phyloP scores from a whole-genome alignment of 2,329 filamentous ascomycete genomes.

The Beauveria caledonica region DNA sequence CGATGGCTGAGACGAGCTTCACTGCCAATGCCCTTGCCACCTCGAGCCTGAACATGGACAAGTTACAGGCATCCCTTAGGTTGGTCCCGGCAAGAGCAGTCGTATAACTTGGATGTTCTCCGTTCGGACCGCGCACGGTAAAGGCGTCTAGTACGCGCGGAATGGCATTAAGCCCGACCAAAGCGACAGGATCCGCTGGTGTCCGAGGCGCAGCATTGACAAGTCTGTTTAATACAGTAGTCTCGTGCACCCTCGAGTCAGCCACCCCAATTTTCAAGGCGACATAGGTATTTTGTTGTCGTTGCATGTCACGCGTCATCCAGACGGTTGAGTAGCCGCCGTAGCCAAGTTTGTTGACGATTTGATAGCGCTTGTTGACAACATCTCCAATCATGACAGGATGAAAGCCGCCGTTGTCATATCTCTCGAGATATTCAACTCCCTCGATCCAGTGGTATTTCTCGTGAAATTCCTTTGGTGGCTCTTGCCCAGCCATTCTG shows the following conservation, averaged over 20 bases:
- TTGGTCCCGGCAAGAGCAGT: not conserved
- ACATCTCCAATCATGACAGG: not conserved
- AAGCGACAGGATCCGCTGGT: not conserved
- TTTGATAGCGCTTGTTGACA: constrained; percentile 22
- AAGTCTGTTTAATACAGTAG: not conserved
- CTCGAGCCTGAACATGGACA: constrained; percentile 8
- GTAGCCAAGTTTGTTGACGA: constrained; percentile 31
- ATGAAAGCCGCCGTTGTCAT: constrained; percentile 2
- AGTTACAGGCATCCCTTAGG: not conserved
- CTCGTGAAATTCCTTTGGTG: not conserved
- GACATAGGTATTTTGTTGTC: constrained; percentile 9
- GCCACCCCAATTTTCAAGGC: constrained; percentile 10
- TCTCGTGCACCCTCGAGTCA: not conserved
- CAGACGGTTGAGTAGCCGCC: constrained; percentile 32
- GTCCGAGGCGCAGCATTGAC: no score
- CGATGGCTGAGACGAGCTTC: constrained; percentile 19
- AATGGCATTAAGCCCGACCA: not conserved
- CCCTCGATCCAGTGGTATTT: not conserved
- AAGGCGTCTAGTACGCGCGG: not conserved
- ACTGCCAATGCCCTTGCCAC: constrained; percentile 15
- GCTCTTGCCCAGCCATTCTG: not conserved
- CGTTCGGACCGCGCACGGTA: not conserved
- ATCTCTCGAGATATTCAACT: not conserved
- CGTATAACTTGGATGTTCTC: not conserved
- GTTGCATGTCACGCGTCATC: constrained; percentile 27